Percentiles rank a stretch among this genome's conserved stretches.
Evolutionary conservation across 352 stramenopile species (phyloP).

Genomic region (Globisporangium sylvaticum): DNA sequence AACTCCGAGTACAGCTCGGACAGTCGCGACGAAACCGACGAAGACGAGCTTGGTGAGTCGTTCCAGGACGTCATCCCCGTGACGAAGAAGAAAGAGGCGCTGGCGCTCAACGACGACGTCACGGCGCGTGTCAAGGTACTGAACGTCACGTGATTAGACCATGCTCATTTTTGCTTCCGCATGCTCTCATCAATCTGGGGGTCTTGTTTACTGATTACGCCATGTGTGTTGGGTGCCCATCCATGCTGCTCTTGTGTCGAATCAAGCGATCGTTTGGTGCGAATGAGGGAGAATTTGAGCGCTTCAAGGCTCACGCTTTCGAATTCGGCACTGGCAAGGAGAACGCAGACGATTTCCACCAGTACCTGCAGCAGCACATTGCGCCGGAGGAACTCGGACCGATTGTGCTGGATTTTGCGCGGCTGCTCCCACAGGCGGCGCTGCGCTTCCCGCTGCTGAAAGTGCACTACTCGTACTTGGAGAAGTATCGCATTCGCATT

Average conservation of each 20-base stretch:
- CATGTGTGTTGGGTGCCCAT: not conserved
- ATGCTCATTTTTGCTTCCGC: not conserved
- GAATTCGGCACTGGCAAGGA: constrained; percentile 72
- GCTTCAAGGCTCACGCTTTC: constrained; percentile 74
- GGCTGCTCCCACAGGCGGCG: constrained; percentile 53
- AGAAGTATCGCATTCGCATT: constrained; percentile 18
- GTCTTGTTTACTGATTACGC: not conserved
- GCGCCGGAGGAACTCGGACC: constrained; percentile 43
- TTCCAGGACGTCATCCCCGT: constrained; percentile 81
- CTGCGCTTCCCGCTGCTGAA: constrained; percentile 70
- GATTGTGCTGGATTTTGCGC: constrained; percentile 81
- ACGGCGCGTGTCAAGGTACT: constrained; percentile 53
- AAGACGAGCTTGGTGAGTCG: constrained; percentile 34
- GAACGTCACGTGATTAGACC: not conserved
- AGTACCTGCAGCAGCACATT: constrained; percentile 58
- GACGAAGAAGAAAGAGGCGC: constrained; percentile 63
- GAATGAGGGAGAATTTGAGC: constrained; percentile 65
- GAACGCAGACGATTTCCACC: constrained; percentile 58
- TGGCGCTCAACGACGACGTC: constrained; percentile 77
- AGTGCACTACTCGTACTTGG: constrained; percentile 54
- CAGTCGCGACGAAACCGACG: constrained; percentile 39
- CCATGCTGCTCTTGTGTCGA: not conserved
- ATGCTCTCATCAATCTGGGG: not conserved
- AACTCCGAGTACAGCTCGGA: constrained; percentile 54
- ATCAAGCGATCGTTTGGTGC: constrained; percentile 29